These are phyloP conservation scores for Suillus plorans DNA, from an alignment of 768 basidiomycete genomes.

Conservation along the genomic window DNA sequence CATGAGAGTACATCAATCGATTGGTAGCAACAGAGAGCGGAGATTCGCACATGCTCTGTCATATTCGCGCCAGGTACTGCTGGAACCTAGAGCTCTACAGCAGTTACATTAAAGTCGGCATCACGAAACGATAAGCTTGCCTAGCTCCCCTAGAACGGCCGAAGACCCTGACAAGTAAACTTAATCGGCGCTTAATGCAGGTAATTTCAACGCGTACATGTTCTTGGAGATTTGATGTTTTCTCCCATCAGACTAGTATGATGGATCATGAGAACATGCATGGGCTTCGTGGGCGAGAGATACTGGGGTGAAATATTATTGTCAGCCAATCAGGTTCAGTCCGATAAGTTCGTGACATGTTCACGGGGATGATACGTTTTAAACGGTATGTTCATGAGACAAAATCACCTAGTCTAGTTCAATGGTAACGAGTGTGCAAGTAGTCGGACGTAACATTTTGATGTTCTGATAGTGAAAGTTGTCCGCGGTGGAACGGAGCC, in stretches of 20 bases:
- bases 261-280: too few relatives aligned
- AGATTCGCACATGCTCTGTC: not conserved
- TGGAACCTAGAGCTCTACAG: not conserved
- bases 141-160: not conserved
- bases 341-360: not conserved
- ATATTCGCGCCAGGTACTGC: not conserved
- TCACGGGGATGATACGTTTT: not conserved
- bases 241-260: not conserved
- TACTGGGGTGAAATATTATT: not conserved
- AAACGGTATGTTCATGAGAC: too few relatives aligned
- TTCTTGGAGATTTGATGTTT: not conserved
- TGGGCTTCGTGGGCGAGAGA: too few relatives aligned
- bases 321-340: not conserved
- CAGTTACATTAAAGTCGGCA: not conserved
- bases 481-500: not conserved
- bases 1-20: not conserved
- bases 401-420: too few relatives aligned
- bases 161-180: not conserved
- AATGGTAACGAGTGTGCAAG: not conserved
- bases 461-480: not conserved
- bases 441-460: not conserved
- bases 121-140: not conserved
- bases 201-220: not conserved
- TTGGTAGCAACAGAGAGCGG: too few relatives aligned
- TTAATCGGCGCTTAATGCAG: not conserved